Conservation (phyloP, 352 stramenopile species). For the Globisporangium radiosum region DNA sequence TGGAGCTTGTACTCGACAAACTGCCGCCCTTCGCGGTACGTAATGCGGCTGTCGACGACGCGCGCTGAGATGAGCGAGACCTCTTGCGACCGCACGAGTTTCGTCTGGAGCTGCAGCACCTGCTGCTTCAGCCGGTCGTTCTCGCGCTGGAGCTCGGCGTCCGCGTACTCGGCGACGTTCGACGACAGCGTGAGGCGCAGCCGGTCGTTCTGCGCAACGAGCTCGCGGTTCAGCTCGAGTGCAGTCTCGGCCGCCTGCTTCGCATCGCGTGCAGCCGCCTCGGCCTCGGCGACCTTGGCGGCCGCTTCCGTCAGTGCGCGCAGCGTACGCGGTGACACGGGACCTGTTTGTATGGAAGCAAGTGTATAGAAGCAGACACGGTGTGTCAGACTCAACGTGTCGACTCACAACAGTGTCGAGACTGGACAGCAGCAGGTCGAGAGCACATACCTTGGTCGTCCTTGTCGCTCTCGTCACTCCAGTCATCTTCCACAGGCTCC, state of each 20-base stretch:
- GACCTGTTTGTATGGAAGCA: conserved; percentile 21
- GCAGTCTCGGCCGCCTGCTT: conserved; percentile 56
- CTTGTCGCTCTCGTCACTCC: conserved; percentile 70
- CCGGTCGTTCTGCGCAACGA: conserved; percentile 56
- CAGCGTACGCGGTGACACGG: conserved; percentile 55
- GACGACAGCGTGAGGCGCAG: conserved; percentile 55
- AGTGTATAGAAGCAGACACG: too few species aligned
- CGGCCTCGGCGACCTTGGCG: conserved; percentile 67
- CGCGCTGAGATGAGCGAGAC: conserved; percentile 61
- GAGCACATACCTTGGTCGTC: conserved; percentile 24
- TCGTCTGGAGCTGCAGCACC: conserved; percentile 61
- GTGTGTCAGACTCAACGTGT: too few species aligned
- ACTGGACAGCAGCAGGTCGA: too few species aligned
- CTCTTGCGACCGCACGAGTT: conserved; percentile 58
- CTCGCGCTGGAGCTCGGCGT: conserved; percentile 56
- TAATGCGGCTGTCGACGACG: conserved; percentile 66
- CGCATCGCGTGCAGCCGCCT: conserved; percentile 61
- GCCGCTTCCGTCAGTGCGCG: conserved; percentile 62
- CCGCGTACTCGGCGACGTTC: conserved; percentile 63
- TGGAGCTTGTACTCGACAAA: conserved; percentile 86
- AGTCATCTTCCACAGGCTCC: conserved; percentile 80
- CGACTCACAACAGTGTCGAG: too few species aligned
- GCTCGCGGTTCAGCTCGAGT: conserved; percentile 52
- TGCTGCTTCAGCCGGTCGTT: conserved; percentile 71
- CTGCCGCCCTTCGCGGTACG: conserved; percentile 55